phyloP scores from a whole-genome alignment of 306 rosid genomes.

The Medicago ruthenica region DNA sequence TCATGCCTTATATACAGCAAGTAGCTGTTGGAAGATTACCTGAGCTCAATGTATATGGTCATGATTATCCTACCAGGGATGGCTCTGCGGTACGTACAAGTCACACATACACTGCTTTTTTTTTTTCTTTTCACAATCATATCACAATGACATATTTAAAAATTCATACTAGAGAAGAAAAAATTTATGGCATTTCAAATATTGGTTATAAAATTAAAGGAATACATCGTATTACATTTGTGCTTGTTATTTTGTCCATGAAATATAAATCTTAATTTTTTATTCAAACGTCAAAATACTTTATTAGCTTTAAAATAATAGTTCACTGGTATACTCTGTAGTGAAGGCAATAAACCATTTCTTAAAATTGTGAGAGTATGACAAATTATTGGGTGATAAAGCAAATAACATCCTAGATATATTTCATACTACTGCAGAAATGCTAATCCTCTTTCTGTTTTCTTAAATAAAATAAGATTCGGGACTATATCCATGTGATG shows the following conservation, averaged over 20 bases:
- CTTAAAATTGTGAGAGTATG: neutral
- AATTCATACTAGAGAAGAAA: neutral
- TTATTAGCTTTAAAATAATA: neutral
- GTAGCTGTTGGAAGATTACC: conserved; percentile 93
- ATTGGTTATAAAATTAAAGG: neutral
- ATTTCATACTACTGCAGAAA: conserved; percentile 3
- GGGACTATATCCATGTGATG: conserved; percentile 99
- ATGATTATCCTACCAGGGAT: conserved; percentile 88
- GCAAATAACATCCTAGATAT: conserved; percentile 3
- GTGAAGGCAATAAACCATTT: neutral
- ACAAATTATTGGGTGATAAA: conserved; percentile 9
- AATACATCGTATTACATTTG: neutral
- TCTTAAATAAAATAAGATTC: conserved; percentile 58
- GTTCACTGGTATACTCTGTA: neutral
- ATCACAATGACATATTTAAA: neutral
- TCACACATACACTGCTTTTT: neutral
- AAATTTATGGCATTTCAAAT: neutral
- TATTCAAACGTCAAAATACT: neutral
- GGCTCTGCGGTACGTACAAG: conserved; percentile 78
- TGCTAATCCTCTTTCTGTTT: conserved; percentile 21
- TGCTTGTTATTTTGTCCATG: neutral
- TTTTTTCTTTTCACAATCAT: conserved; percentile 15
- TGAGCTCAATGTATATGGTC: conserved; percentile 83
- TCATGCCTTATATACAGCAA: conserved; percentile 96
- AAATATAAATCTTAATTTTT: neutral